These are phyloP conservation scores for Dictyophora rubrovolvata DNA, from an alignment of 768 basidiomycete species.

Conservation along the genomic window DNA sequence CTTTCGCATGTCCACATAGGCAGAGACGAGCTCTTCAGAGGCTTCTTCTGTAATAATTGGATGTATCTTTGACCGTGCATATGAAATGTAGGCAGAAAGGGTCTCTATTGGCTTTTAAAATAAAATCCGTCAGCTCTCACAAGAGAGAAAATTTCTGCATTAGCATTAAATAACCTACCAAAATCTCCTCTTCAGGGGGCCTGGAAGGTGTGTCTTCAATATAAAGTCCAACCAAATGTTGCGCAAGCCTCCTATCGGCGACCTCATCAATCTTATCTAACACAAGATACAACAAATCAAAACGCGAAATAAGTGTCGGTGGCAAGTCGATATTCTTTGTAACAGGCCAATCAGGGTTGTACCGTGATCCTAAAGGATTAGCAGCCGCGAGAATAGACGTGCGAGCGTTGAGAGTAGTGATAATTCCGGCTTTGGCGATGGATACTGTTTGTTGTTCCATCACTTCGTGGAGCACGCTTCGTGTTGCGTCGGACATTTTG, in stretches of 20 bases:
- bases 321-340: constrained; percentile 96
- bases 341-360: constrained; percentile 84
- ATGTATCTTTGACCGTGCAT: constrained; percentile 76
- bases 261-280: constrained; percentile 89
- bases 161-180: constrained; percentile 41
- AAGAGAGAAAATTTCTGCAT: background rate
- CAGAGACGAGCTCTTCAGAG: constrained; percentile 68
- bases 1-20: constrained; percentile 91
- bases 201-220: constrained; percentile 78
- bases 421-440: constrained; percentile 97
- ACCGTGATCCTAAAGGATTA: constrained; percentile 93
- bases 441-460: constrained; percentile 99
- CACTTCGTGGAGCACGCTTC: constrained; percentile 97
- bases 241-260: constrained; percentile 77
- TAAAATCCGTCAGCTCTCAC: background rate
- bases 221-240: constrained; percentile 88
- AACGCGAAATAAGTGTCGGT: constrained; percentile 94
- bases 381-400: constrained; percentile 97
- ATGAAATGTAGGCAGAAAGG: constrained; percentile 90
- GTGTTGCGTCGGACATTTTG: constrained; percentile 97
- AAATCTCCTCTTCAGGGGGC: constrained; percentile 48
- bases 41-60: constrained; percentile 84
- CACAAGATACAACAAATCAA: constrained; percentile 92
- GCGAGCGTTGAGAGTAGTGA: constrained; percentile 95
- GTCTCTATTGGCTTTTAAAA: constrained; percentile 68